Conservation (phyloP, 2,329 filamentous ascomycete genomes). For the Botrytis porri region DNA sequence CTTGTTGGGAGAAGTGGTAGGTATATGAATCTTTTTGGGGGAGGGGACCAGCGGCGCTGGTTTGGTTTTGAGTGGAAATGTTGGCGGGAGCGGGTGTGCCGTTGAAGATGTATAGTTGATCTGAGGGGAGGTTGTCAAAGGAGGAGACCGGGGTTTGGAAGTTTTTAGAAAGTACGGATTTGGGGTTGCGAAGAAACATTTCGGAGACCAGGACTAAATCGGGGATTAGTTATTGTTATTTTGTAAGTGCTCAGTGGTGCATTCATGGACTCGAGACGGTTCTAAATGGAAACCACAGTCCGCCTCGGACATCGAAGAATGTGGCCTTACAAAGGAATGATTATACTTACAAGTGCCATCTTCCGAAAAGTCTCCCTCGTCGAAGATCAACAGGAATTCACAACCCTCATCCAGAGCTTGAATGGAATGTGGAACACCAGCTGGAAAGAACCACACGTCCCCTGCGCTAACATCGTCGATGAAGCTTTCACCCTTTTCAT, state of each 20-base stretch:
- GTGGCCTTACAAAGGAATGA: not conserved
- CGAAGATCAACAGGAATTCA: slow-evolving; percentile 60
- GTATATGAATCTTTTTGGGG: slow-evolving; percentile 43
- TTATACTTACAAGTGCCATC: slow-evolving; percentile 47
- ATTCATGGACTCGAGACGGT: not conserved
- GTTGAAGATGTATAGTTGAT: slow-evolving; percentile 53
- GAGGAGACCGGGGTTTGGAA: slow-evolving; percentile 47
- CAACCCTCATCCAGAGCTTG: slow-evolving; percentile 53
- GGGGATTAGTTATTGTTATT: not conserved
- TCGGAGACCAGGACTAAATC: slow-evolving; percentile 43
- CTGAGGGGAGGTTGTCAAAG: slow-evolving; percentile 47
- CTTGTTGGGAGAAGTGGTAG: slow-evolving; percentile 48
- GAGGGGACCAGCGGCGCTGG: slow-evolving; percentile 43
- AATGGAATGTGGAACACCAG: slow-evolving; percentile 50
- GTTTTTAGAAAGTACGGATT: slow-evolving; percentile 53
- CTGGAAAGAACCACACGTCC: slow-evolving; percentile 55
- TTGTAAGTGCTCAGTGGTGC: not conserved
- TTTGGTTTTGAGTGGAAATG: slow-evolving; percentile 47
- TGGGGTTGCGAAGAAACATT: slow-evolving; percentile 33
- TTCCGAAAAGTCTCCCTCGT: slow-evolving; percentile 57
- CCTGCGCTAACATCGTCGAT: slow-evolving; percentile 49
- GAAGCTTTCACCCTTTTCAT: slow-evolving; percentile 49
- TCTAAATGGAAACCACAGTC: not conserved
- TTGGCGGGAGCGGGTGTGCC: slow-evolving; percentile 47
- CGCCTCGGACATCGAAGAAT: not conserved